phyloP scores from a whole-genome alignment of 108 stramenopile genomes.

The Parietichytrium sp. region DNA sequence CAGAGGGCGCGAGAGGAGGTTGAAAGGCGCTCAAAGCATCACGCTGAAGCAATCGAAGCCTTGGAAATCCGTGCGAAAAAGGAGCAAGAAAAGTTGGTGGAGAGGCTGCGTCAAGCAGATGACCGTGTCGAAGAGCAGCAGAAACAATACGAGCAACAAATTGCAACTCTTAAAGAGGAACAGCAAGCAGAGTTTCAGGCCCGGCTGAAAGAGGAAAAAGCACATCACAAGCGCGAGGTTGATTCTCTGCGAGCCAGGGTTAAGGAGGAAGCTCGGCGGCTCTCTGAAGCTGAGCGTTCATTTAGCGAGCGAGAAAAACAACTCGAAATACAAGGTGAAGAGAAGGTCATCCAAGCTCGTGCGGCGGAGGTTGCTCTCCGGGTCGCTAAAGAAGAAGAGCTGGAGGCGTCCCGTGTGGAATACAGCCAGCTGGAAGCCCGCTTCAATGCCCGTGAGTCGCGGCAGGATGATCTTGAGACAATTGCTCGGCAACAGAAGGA shows the following conservation, averaged over 20 bases:
- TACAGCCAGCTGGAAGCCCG: not conserved
- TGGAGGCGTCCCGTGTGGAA: not conserved
- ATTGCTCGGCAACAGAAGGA: not conserved
- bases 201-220: not conserved
- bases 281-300: not conserved
- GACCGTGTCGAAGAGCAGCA: not conserved
- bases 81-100: not conserved
- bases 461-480: not conserved
- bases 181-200: not conserved
- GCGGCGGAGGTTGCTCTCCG: not conserved
- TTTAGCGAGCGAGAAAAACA: too few relatives aligned
- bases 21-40: not conserved
- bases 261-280: not conserved
- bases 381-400: not conserved
- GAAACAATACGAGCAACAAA: not conserved
- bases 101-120: not conserved
- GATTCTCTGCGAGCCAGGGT: not conserved
- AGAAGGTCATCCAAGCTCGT: not conserved
- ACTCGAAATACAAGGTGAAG: not conserved
- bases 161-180: not conserved
- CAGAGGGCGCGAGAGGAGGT: not conserved
- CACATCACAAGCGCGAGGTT: not conserved
- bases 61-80: not conserved
- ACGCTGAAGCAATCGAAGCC: conserved; percentile 18
- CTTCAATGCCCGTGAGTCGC: conserved; percentile 36